Evolutionary conservation across 306 rosid species (phyloP).

Genomic region (Sicyos edulis): DNA sequence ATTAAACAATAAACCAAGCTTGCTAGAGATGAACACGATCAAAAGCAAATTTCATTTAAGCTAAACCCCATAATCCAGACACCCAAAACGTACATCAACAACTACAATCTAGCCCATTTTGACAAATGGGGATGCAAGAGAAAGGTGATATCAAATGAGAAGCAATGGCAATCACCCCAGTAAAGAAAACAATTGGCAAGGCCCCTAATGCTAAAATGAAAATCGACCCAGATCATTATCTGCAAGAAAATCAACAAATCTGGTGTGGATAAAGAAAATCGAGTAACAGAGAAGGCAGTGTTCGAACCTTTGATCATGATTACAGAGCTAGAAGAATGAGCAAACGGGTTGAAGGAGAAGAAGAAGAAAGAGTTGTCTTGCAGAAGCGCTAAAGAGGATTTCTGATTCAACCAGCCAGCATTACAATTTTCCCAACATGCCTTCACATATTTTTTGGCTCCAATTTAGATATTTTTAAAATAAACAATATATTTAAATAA

Average conservation of each 20-base stretch:
- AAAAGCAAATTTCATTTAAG: background rate
- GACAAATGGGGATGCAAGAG: background rate
- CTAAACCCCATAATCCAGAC: background rate
- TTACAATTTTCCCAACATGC: background rate
- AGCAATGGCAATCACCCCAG: background rate
- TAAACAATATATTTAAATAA: no score
- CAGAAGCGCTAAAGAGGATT: slow-evolving; percentile 46
- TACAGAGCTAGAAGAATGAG: slow-evolving; percentile 29
- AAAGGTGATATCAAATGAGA: background rate
- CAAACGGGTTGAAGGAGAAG: slow-evolving; percentile 14
- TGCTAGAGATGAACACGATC: background rate
- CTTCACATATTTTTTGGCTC: no score
- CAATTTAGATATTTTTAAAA: no score
- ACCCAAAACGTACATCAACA: background rate
- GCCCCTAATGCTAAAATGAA: background rate
- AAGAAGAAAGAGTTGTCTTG: slow-evolving; percentile 44
- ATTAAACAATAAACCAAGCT: background rate
- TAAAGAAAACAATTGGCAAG: background rate
- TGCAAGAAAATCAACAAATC: slow-evolving; percentile 4
- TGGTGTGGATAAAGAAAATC: background rate
- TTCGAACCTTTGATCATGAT: slow-evolving; percentile 70
- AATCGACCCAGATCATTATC: slow-evolving; percentile 1
- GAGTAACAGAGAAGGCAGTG: background rate
- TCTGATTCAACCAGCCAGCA: background rate
- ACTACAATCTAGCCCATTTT: no score